Evolutionary conservation across 2,329 filamentous ascomycete genomes (phyloP).

Genomic region (Monosporascus cannonballus): DNA sequence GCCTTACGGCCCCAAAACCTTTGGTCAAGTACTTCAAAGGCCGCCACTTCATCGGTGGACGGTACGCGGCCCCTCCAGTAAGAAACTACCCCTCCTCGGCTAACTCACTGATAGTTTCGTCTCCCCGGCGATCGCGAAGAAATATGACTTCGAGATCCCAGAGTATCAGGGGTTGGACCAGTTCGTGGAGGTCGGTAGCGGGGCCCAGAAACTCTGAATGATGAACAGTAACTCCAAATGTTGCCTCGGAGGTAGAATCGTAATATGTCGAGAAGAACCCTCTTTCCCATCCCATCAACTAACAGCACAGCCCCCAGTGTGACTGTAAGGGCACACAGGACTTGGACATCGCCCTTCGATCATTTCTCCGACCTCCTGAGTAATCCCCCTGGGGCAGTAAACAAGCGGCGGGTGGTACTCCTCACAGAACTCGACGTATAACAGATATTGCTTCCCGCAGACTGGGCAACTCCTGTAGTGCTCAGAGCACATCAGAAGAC

Average conservation of each 20-base stretch:
- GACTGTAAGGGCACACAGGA: conserved; percentile 52
- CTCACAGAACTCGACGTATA: conserved; percentile 52
- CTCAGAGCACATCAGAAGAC: conserved; percentile 53
- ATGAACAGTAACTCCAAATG: not conserved
- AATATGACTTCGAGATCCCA: conserved; percentile 80
- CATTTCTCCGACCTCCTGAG: conserved; percentile 37
- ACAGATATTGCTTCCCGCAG: conserved; percentile 53
- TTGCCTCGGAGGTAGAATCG: not conserved
- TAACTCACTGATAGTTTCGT: conserved; percentile 58
- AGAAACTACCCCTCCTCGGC: conserved; percentile 2
- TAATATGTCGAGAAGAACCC: not conserved
- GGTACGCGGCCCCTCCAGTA: conserved; percentile 41
- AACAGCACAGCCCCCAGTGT: conserved; percentile 47
- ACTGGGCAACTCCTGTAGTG: conserved; percentile 51
- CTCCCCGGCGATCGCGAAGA: conserved; percentile 68
- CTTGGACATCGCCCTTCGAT: conserved; percentile 51
- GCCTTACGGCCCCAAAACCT: conserved; percentile 89
- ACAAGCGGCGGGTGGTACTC: conserved; percentile 43
- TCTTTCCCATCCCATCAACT: conserved; percentile 37
- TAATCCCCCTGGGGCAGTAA: conserved; percentile 39
- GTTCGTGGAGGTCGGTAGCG: conserved; percentile 65
- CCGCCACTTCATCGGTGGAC: conserved; percentile 85
- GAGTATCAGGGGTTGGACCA: conserved; percentile 83
- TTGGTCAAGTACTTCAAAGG: conserved; percentile 78
- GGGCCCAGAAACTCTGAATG: conserved; percentile 46